These are phyloP conservation scores for Solanum piurae DNA, from an alignment of 257 asterid species.

Conservation along the genomic window DNA sequence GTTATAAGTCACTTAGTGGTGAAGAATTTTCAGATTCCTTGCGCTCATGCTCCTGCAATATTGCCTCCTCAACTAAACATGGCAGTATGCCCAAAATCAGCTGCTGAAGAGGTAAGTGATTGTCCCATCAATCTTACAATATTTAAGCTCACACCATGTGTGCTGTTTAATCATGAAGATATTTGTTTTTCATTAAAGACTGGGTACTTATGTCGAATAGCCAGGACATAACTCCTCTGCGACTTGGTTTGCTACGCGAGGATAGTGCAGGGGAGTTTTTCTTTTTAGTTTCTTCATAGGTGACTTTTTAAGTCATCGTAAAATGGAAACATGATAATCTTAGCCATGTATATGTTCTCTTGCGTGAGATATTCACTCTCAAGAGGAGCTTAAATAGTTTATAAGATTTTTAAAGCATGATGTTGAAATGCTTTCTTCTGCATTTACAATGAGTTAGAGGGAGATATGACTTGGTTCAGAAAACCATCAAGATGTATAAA, in stretches of 20 bases:
- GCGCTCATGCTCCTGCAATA: constrained; percentile 88
- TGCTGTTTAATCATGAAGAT: background rate
- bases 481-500: background rate
- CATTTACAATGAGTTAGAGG: background rate
- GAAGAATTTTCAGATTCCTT: constrained; percentile 63
- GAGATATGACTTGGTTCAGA: background rate
- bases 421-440: background rate
- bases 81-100: constrained; percentile 62
- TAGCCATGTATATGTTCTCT: background rate
- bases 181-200: background rate
- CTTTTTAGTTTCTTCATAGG: background rate
- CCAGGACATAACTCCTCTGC: background rate
- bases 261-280: background rate
- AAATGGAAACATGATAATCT: background rate
- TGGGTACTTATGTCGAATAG: background rate
- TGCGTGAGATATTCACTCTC: background rate
- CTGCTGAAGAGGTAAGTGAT: constrained; percentile 74
- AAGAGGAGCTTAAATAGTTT: background rate
- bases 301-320: background rate
- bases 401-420: background rate
- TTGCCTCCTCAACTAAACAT: constrained; percentile 45
- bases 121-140: background rate
- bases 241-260: background rate
- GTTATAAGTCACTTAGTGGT: constrained; percentile 88
- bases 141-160: background rate